Evolutionary conservation across 1,284 basidiomycete genomes (phyloP), one percentile per base, ranked within the genome.

Genomic region (Exobasidium cylindrosporum): DNA sequence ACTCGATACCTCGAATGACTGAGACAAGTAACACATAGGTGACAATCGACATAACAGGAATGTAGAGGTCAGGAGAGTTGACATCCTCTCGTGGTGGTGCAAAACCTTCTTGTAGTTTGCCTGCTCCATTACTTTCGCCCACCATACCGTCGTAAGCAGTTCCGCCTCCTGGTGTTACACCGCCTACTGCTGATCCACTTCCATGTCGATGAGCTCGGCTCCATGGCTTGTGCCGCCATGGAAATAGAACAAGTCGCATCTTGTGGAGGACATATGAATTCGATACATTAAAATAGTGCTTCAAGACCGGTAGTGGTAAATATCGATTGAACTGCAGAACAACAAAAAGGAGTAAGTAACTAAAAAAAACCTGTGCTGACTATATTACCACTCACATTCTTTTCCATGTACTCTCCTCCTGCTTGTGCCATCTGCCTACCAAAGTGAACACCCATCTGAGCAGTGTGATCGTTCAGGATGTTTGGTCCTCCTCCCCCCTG

Each of bases 21-120:
- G 76, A 78, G 0, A 91, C 91, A 3, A 96, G 83, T 26, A 98
- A 88, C 68, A 97, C 89, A 79, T 97, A 98, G 0, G 96, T 97
- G 23, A 96, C 91, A 29, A 98, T 85, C 0, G 93, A 90, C 95
- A 98, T 98, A 21, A 88, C 91, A 44, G 96, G 95, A 66, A 98
- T 97, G 81, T 98, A 98, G 26, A 97, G 83, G 81, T 98, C 95
- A 0, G 96, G 95, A 58, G 88, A 89, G 79, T 98, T 98, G 69
- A 97, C 86, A 78, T 98, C 95, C 53, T 97, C 93, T 59, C 95
- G 82, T 0, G 95, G 96, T 2, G 91, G 84, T 60, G 89, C 86
- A 86, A 88, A 97, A 5, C 73, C 72, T 28, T 72, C 58, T 3
- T 23, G 24, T 40, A 49, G 31, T 30, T 57, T 44, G 44, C 40